phyloP scores from a whole-genome alignment of 768 basidiomycete genomes.

The Mycena capillaripes region DNA sequence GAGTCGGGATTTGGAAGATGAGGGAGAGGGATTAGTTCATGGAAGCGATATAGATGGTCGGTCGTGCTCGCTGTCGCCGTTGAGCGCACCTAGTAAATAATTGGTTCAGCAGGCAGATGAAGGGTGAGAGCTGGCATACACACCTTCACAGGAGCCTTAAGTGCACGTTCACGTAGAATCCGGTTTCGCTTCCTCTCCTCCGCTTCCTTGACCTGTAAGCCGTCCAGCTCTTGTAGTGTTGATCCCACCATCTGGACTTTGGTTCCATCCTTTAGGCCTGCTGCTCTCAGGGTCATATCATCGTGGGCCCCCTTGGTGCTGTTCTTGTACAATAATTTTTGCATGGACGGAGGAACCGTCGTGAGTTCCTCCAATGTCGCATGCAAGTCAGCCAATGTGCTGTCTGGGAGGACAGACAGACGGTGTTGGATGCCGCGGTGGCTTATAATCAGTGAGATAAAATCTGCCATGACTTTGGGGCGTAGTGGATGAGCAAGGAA shows the following conservation, averaged over 20 bases:
- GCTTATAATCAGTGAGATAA: constrained; percentile 47
- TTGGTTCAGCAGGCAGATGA: neutral
- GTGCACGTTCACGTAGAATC: constrained; percentile 70
- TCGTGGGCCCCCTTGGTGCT: constrained; percentile 50
- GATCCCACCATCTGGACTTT: constrained; percentile 82
- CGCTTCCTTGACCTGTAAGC: constrained; percentile 67
- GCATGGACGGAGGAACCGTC: constrained; percentile 71
- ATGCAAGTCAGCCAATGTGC: constrained; percentile 67
- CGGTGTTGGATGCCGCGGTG: constrained; percentile 64
- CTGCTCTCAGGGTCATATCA: constrained; percentile 50
- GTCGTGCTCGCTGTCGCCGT: constrained; percentile 58
- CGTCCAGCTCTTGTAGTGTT: constrained; percentile 69
- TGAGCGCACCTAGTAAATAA: constrained; percentile 64
- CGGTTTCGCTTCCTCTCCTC: constrained; percentile 70
- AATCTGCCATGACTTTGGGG: constrained; percentile 25
- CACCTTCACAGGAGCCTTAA: constrained; percentile 73
- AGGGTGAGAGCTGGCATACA: neutral
- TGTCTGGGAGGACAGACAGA: constrained; percentile 63
- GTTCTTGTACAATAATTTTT: constrained; percentile 84
- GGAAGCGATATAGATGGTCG: constrained; percentile 70
- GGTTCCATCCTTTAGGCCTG: constrained; percentile 72
- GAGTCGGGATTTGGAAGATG: constrained; percentile 75
- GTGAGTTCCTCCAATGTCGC: constrained; percentile 72
- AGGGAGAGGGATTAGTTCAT: constrained; percentile 69
- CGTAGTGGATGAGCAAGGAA: neutral